Conservation (phyloP, 805 yeast genomes). For the Suhomyces prunicola region DNA sequence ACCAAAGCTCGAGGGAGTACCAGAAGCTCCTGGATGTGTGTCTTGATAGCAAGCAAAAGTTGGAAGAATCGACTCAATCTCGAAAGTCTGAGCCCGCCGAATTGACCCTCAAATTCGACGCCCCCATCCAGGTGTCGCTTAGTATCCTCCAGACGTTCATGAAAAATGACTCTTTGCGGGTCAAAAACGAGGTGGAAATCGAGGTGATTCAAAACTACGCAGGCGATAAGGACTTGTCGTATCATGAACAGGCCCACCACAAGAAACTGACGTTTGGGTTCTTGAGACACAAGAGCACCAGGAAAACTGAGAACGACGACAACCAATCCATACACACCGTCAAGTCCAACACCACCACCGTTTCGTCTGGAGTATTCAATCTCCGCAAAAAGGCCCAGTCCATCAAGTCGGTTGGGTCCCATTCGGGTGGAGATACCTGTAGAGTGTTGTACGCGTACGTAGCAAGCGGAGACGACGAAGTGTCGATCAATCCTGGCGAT, state of each 20-base stretch:
- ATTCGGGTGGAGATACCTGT: slow-evolving; percentile 20
- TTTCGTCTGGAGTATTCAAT: slow-evolving; percentile 34
- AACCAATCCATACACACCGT: slow-evolving; percentile 35
- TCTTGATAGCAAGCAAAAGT: slow-evolving; percentile 47
- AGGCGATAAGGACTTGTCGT: slow-evolving; percentile 65
- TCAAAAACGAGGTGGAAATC: slow-evolving; percentile 79
- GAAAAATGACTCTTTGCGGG: slow-evolving; percentile 67
- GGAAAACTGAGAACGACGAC: slow-evolving; percentile 15
- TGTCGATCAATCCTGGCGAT: slow-evolving; percentile 60
- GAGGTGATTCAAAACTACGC: slow-evolving; percentile 87
- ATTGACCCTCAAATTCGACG: slow-evolving; percentile 52
- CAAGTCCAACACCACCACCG: slow-evolving; percentile 25
- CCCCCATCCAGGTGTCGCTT: slow-evolving; percentile 51
- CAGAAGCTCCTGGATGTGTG: slow-evolving; percentile 40
- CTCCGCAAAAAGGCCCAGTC: slow-evolving; percentile 32
- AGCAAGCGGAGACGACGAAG: slow-evolving; percentile 75
- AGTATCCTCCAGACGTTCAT: slow-evolving; percentile 59
- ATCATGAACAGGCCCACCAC: slow-evolving; percentile 48
- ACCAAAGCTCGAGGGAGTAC: slow-evolving; percentile 36
- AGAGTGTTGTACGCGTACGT: slow-evolving; percentile 64
- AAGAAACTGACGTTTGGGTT: slow-evolving; percentile 62
- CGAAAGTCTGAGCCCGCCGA: slow-evolving; percentile 31
- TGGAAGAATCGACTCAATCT: slow-evolving; percentile 41
- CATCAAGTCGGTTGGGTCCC: slow-evolving; percentile 15
- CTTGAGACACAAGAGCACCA: slow-evolving; percentile 29